Percentiles rank a stretch among this genome's conserved stretches.
These are phyloP conservation scores for Cryphonectria parasitica DNA, from an alignment of 2,329 filamentous ascomycete genomes.

Conservation along the genomic window DNA sequence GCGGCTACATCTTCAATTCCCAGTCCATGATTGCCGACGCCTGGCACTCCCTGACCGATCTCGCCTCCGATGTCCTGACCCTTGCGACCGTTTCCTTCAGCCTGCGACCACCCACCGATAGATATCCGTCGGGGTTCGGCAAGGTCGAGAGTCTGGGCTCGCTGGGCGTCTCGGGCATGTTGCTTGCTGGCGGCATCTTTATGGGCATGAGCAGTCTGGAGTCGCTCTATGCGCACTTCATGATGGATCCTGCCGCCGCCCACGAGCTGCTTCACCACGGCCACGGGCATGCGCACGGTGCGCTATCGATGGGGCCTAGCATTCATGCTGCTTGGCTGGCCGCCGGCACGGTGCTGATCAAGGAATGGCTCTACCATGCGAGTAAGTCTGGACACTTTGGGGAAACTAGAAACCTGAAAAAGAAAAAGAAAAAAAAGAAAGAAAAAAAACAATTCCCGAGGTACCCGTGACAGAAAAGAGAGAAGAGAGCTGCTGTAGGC, in stretches of 20 bases:
- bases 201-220: slow-evolving; percentile 83
- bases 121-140: slow-evolving; percentile 89
- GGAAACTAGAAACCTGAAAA: not conserved
- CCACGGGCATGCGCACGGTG: slow-evolving; percentile 66
- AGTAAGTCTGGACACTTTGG: slow-evolving; percentile 63
- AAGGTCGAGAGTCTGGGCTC: slow-evolving; percentile 98
- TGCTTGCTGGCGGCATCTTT: slow-evolving; percentile 85
- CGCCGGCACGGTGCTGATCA: slow-evolving; percentile 84
- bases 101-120: slow-evolving; percentile 78
- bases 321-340: slow-evolving; percentile 96
- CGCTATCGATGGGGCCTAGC: slow-evolving; percentile 71
- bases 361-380: slow-evolving; percentile 96
- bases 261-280: slow-evolving; percentile 57
- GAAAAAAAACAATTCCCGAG: too few species aligned
- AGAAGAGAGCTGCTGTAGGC: not conserved
- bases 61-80: slow-evolving; percentile 93
- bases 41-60: slow-evolving; percentile 92
- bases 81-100: slow-evolving; percentile 94
- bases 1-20: slow-evolving; percentile 93
- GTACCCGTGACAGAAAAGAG: not conserved
- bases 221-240: slow-evolving; percentile 73
- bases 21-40: slow-evolving; percentile 92
- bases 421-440: too few species aligned
- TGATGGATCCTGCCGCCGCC: slow-evolving; percentile 64
- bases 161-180: slow-evolving; percentile 87